phyloP scores from a whole-genome alignment of 257 asterid genomes.

The Capsicum pubescens region DNA sequence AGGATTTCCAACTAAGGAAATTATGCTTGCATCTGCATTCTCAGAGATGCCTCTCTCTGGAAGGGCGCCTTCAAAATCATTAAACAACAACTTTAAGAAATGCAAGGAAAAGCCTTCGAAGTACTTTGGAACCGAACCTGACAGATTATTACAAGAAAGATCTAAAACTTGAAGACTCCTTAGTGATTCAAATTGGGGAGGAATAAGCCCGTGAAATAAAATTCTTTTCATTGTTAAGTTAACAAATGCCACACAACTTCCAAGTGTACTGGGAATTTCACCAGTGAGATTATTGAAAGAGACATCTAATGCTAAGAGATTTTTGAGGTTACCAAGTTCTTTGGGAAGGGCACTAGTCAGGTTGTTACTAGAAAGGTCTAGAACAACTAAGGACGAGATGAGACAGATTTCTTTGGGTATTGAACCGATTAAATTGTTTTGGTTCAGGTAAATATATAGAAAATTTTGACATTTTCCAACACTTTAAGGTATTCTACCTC shows the following conservation, averaged over 20 bases:
- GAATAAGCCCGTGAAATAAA: conserved; percentile 27
- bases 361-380: too few relatives aligned
- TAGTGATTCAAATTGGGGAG: conserved; percentile 32
- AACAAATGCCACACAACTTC: background rate
- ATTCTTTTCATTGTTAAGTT: conserved; percentile 26
- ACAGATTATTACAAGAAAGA: conserved; percentile 30
- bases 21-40: background rate
- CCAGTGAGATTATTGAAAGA: too few relatives aligned
- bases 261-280: too few relatives aligned
- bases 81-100: conserved; percentile 32
- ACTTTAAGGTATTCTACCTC: too few relatives aligned
- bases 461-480: too few relatives aligned
- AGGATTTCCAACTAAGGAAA: conserved; percentile 24
- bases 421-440: too few relatives aligned
- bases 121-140: conserved; percentile 36
- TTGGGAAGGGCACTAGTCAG: too few relatives aligned
- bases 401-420: too few relatives aligned
- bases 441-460: too few relatives aligned
- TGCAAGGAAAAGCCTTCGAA: conserved; percentile 25
- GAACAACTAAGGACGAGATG: too few relatives aligned
- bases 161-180: conserved; percentile 34
- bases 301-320: too few relatives aligned
- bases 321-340: too few relatives aligned
- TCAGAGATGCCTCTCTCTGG: conserved; percentile 29
- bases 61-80: conserved; percentile 34